Percentiles rank a stretch among this genome's conserved stretches.
These are phyloP conservation scores for Allomyces arbusculus DNA, from an alignment of 192 early-diverging fungal species.

Conservation along the genomic window DNA sequence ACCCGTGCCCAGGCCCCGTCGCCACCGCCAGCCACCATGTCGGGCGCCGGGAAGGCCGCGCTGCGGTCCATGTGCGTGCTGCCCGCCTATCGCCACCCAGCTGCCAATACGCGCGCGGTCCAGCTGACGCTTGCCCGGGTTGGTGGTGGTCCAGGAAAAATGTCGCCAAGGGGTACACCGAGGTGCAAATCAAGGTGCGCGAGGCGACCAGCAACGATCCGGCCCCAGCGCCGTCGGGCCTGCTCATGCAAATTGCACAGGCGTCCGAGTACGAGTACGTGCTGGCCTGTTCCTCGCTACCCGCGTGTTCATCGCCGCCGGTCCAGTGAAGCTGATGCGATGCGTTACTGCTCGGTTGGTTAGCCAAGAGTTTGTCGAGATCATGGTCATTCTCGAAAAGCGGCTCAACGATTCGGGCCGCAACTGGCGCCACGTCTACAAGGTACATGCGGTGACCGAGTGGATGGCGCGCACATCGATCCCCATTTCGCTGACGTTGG, in stretches of 20 bases:
- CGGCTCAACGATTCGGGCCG: slow-evolving; percentile 91
- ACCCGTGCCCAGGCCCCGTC: too few species aligned
- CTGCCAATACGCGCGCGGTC: too few species aligned
- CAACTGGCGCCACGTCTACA: slow-evolving; percentile 97
- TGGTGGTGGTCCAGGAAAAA: slow-evolving; percentile 40
- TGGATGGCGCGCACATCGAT: background rate
- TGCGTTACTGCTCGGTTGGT: too few species aligned
- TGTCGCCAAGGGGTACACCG: slow-evolving; percentile 75
- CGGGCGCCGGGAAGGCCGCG: too few species aligned
- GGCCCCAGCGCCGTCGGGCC: slow-evolving; percentile 46
- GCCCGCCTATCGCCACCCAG: too few species aligned
- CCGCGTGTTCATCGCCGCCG: too few species aligned
- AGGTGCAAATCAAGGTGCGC: slow-evolving; percentile 80
- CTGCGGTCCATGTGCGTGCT: too few species aligned
- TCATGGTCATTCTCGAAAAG: slow-evolving; percentile 98
- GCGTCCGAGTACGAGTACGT: slow-evolving; percentile 69
- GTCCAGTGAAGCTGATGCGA: too few species aligned
- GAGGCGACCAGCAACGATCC: slow-evolving; percentile 60
- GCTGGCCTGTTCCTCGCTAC: too few species aligned
- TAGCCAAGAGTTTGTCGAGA: slow-evolving; percentile 75
- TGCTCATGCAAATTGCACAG: slow-evolving; percentile 73
- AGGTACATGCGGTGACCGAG: slow-evolving; percentile 26
- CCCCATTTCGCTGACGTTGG: background rate
- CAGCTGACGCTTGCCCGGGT: background rate
- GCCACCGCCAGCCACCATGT: too few species aligned